phyloP scores from a whole-genome alignment of 2,329 filamentous ascomycete genomes.

The Fusarium papillatum region DNA sequence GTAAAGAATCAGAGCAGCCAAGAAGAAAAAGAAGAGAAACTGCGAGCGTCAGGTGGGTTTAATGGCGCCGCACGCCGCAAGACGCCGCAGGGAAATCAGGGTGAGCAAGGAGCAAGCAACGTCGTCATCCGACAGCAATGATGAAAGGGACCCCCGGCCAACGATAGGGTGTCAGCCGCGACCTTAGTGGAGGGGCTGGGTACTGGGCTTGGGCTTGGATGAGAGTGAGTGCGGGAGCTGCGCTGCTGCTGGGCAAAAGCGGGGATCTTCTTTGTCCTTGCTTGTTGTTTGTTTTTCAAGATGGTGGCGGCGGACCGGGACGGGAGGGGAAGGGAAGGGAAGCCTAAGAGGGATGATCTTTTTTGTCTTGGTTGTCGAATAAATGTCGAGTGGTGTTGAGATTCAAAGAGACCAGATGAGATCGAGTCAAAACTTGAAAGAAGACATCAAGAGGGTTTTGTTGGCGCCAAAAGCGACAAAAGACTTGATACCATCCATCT shows the following conservation, averaged over 20 bases:
- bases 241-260: constrained; percentile 33
- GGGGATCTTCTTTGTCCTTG: constrained; percentile 30
- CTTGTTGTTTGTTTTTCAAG: constrained; percentile 24
- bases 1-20: constrained; percentile 13
- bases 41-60: constrained; percentile 44
- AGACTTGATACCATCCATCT: constrained; percentile 12
- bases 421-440: constrained; percentile 2
- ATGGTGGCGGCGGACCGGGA: constrained; percentile 43
- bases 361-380: constrained; percentile 9
- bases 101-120: constrained; percentile 42
- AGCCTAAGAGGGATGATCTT: constrained; percentile 32
- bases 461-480: constrained; percentile 8
- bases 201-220: constrained; percentile 1
- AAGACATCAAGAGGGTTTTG: neutral
- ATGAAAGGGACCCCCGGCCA: constrained; percentile 44
- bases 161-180: constrained; percentile 44
- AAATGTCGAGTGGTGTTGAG: constrained; percentile 1
- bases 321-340: constrained; percentile 29
- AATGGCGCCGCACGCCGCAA: constrained; percentile 42
- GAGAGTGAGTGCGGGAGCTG: constrained; percentile 8
- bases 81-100: constrained; percentile 42
- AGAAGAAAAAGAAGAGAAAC: constrained; percentile 25
- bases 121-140: constrained; percentile 47
- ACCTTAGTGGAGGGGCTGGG: constrained; percentile 44
- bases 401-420: constrained; percentile 2